Percentiles rank a stretch among this genome's conserved stretches.
Evolutionary conservation across 1,139 yeast species (phyloP).

Genomic region (Suhomyces maxii): DNA sequence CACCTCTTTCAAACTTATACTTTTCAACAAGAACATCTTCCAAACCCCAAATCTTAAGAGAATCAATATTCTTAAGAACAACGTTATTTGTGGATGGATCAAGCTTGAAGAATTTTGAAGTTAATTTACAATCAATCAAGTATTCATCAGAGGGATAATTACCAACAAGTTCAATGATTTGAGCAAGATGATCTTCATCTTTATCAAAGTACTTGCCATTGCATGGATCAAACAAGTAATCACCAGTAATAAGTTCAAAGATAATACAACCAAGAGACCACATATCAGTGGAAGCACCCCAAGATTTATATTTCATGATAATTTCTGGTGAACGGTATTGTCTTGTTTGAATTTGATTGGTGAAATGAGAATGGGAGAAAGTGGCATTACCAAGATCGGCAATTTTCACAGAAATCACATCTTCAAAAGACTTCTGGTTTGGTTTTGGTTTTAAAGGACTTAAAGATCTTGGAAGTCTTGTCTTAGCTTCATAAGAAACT

Average conservation of each 20-base stretch:
- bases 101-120: slow-evolving; percentile 53
- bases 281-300: slow-evolving; percentile 85
- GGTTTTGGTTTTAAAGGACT: slow-evolving; percentile 1
- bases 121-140: slow-evolving; percentile 51
- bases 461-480: slow-evolving; percentile 6
- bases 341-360: slow-evolving; percentile 83
- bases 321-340: slow-evolving; percentile 87
- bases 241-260: slow-evolving; percentile 82
- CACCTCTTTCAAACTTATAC: slow-evolving; percentile 51
- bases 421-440: slow-evolving; percentile 1
- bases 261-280: slow-evolving; percentile 85
- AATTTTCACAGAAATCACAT: slow-evolving; percentile 46
- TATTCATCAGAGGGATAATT: slow-evolving; percentile 52
- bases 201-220: slow-evolving; percentile 61
- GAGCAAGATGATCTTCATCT: slow-evolving; percentile 87
- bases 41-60: slow-evolving; percentile 69
- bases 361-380: slow-evolving; percentile 68
- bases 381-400: slow-evolving; percentile 91
- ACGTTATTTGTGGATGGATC: slow-evolving; percentile 41
- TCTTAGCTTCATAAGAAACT: slow-evolving; percentile 8
- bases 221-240: slow-evolving; percentile 80
- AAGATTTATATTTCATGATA: slow-evolving; percentile 56
- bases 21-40: slow-evolving; percentile 67
- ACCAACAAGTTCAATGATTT: slow-evolving; percentile 67
- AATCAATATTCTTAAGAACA: slow-evolving; percentile 56